Conservation (phyloP, 106 monocot genomes). For the Dendrobium chrysotoxum region DNA sequence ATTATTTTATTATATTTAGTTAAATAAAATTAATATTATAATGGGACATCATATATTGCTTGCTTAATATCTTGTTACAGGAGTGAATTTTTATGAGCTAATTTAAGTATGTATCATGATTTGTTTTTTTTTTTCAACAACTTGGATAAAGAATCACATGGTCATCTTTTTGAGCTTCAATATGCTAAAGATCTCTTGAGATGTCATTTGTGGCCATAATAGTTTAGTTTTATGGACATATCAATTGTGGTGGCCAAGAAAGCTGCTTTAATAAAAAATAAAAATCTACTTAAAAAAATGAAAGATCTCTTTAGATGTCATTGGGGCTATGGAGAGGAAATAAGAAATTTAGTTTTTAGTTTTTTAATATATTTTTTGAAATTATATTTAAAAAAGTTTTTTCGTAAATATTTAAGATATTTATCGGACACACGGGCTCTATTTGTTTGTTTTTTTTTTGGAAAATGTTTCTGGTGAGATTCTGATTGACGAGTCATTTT, state of each 20-base stretch:
- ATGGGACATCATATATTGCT: background rate
- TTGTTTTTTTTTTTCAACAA: background rate
- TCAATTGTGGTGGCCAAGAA: background rate
- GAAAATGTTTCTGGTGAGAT: background rate
- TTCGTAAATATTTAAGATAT: too few species aligned
- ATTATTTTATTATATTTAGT: background rate
- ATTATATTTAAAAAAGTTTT: too few species aligned
- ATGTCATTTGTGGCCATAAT: background rate
- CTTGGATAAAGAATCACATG: background rate
- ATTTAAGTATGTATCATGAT: background rate
- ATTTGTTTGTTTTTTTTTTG: too few species aligned
- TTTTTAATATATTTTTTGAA: too few species aligned
- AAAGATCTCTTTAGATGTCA: background rate
- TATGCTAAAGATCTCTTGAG: background rate
- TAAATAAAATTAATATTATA: background rate
- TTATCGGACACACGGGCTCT: too few species aligned
- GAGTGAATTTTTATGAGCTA: background rate
- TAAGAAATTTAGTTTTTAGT: too few species aligned
- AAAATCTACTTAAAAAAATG: background rate
- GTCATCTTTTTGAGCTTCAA: background rate
- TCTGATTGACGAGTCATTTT: background rate
- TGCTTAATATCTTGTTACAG: background rate
- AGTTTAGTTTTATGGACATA: background rate
- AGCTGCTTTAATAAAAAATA: background rate
- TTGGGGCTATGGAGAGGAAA: too few species aligned